Percentiles rank a stretch among this genome's conserved stretches.
Conservation (phyloP, 208 protist species). For the Acanthamoeba healyi region DNA sequence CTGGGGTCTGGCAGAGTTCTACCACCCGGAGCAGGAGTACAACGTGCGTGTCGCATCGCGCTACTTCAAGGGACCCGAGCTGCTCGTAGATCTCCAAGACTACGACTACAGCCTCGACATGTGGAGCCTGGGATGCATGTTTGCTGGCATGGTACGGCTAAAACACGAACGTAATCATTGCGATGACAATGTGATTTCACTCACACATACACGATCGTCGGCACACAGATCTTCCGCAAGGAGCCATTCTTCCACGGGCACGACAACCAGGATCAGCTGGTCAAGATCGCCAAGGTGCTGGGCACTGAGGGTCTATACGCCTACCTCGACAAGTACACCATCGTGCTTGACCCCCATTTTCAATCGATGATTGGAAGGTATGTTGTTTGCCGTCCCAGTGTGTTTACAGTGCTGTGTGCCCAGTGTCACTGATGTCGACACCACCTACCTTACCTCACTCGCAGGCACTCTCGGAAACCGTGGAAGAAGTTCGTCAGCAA, state of each 20-base stretch:
- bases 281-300: constrained; percentile 95
- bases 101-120: constrained; percentile 99
- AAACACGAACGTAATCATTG: no score
- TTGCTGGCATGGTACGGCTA: constrained; percentile 95
- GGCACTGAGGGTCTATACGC: constrained; percentile 95
- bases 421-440: not conserved
- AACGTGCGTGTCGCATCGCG: constrained; percentile 99
- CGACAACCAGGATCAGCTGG: constrained; percentile 99
- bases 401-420: constrained; percentile 12
- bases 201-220: no score
- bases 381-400: not conserved
- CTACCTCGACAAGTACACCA: constrained; percentile 97
- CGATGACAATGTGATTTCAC: no score
- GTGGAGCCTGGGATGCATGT: constrained; percentile 99
- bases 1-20: constrained; percentile 99
- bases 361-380: constrained; percentile 93
- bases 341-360: constrained; percentile 93
- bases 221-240: constrained; percentile 97
- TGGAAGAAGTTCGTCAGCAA: constrained; percentile 95
- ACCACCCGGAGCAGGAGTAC: constrained; percentile 97
- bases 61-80: constrained; percentile 98
- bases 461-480: constrained; percentile 93
- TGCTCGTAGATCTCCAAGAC: constrained; percentile 96
- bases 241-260: constrained; percentile 99
- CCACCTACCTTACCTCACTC: not conserved